Evolutionary conservation across 2,329 filamentous ascomycete species (phyloP).

Genomic region (Sclerotinia minor): DNA sequence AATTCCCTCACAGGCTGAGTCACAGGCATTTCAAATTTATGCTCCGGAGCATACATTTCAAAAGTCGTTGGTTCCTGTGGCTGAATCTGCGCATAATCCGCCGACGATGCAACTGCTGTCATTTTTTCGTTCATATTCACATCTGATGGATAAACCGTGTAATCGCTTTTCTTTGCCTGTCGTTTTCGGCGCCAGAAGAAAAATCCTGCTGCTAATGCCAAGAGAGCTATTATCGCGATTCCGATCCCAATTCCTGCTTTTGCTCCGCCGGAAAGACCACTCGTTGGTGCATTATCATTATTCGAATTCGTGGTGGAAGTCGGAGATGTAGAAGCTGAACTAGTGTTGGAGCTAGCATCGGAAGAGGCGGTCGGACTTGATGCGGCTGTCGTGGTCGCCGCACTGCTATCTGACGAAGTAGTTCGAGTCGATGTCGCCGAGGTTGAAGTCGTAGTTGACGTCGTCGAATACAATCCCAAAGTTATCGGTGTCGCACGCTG

Average conservation of each 20-base stretch:
- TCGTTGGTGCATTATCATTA: neutral
- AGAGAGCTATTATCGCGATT: neutral
- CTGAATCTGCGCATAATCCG: neutral
- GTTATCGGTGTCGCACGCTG: constrained; percentile 6
- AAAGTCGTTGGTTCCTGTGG: neutral
- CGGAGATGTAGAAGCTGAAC: neutral
- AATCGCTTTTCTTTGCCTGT: neutral
- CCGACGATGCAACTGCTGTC: neutral
- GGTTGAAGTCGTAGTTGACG: neutral
- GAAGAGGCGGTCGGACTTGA: neutral
- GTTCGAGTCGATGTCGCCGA: neutral
- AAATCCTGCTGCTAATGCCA: neutral
- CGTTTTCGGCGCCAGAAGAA: constrained; percentile 14
- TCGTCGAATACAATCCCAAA: neutral
- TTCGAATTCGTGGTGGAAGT: neutral
- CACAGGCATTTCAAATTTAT: neutral
- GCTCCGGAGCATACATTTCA: constrained; percentile 20
- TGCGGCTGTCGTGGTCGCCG: neutral
- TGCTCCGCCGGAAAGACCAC: constrained; percentile 1
- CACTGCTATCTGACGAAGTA: neutral
- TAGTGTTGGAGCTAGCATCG: neutral
- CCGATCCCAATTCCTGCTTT: constrained; percentile 17
- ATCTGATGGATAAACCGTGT: neutral
- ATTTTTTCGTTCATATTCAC: neutral
- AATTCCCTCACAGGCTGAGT: neutral